These are phyloP conservation scores for Coemansia sp. DNA, from an alignment of 192 early-diverging fungal genomes.

Conservation along the genomic window DNA sequence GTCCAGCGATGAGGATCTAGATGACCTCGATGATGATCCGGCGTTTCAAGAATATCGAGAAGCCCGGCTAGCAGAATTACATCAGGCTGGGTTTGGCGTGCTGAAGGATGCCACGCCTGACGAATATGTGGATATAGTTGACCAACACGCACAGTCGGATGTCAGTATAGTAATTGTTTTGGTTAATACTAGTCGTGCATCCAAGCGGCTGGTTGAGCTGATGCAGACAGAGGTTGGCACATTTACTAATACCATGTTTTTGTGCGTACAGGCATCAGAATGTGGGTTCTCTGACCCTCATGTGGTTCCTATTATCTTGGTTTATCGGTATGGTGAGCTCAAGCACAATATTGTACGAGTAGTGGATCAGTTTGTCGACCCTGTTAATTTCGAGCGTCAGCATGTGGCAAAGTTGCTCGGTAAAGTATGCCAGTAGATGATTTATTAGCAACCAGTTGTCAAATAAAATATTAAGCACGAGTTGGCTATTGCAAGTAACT, in stretches of 20 bases:
- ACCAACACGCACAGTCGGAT: conserved; percentile 20
- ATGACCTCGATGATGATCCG: conserved; percentile 19
- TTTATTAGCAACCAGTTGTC: no score
- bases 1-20: background rate
- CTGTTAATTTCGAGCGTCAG: conserved; percentile 21
- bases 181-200: conserved; percentile 13
- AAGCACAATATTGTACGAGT: conserved; percentile 46
- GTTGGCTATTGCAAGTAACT: no score
- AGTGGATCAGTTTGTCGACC: conserved; percentile 23
- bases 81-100: conserved; percentile 9
- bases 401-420: conserved; percentile 25
- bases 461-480: no score
- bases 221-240: conserved; percentile 8
- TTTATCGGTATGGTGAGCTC: conserved; percentile 35
- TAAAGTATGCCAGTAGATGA: background rate
- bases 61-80: conserved; percentile 24
- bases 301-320: conserved; percentile 39
- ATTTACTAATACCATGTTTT: conserved; percentile 26
- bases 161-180: conserved; percentile 14
- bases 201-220: conserved; percentile 19
- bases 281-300: conserved; percentile 38
- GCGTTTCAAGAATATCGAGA: conserved; percentile 37
- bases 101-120: conserved; percentile 27
- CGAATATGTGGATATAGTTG: conserved; percentile 48
- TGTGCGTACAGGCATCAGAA: conserved; percentile 33